Evolutionary conservation across 2,329 filamentous ascomycete genomes (phyloP).

Genomic region (Samsoniella hepiali): DNA sequence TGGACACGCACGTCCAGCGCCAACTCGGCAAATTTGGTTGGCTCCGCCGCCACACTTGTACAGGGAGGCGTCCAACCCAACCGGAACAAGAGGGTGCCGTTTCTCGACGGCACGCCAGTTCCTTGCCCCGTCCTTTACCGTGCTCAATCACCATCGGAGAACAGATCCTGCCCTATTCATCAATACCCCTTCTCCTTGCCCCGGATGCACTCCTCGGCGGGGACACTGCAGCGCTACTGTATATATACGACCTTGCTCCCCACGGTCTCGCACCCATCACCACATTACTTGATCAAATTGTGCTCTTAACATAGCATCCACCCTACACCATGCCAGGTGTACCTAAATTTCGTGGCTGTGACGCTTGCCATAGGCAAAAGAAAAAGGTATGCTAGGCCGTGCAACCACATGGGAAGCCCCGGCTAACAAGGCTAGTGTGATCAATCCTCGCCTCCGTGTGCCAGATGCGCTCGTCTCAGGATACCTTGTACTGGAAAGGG

Average conservation of each 20-base stretch:
- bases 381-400: slow-evolving; percentile 42
- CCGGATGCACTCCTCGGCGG: neutral
- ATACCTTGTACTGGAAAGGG: slow-evolving; percentile 46
- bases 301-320: neutral
- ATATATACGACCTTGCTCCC: neutral
- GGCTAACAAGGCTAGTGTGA: slow-evolving; percentile 39
- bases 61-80: neutral
- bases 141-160: neutral
- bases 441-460: slow-evolving; percentile 40
- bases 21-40: slow-evolving; percentile 21
- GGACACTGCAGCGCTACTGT: neutral
- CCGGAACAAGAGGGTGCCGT: slow-evolving; percentile 14
- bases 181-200: neutral
- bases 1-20: neutral
- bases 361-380: slow-evolving; percentile 50
- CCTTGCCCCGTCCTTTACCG: neutral
- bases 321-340: slow-evolving; percentile 45
- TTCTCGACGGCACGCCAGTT: neutral
- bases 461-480: slow-evolving; percentile 43
- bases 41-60: slow-evolving; percentile 18
- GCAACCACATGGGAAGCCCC: neutral
- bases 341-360: slow-evolving; percentile 48
- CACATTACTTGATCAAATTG: neutral
- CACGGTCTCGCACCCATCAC: neutral
- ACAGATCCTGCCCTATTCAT: neutral